Base-by-base conservation (phyloP, 2,329 filamentous ascomycete species). In the Apiospora koreana region DNA sequence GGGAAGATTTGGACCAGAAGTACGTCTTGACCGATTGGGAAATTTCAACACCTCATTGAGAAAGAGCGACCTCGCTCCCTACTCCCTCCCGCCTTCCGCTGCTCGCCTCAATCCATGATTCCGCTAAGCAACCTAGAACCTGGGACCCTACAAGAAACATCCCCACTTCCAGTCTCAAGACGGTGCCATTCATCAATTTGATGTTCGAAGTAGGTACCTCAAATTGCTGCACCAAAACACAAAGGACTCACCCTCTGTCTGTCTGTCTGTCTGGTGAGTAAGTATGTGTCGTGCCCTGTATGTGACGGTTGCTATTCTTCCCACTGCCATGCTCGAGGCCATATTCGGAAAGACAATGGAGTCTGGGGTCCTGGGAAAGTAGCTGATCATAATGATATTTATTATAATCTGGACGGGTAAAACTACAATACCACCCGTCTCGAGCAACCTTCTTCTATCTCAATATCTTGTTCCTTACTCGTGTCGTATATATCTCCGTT, bases 331-430 rank as follows among this genome's bases (percentile, higher is more conserved):
- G 64, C 69, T 71, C 48, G 58, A 70, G 69, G 68, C 69, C 67
- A 70, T 67, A 72, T 71, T 68, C 65, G 67, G 69, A 73, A 70
- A 72, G 68, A 74, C 72, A 76, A 75, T 74, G 72, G 70, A 25
- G 28, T 68, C n/a, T 23, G 41, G 4, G 64, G 38, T 70, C 71
- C 69, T 72, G 43, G 70, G 69, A 71, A 64, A 31, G 48, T 65
- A 65, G 70, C 69, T 70, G 70, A 45, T 68, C 66, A 71, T 67
- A 67, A 71, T 71, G 66, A 69, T 74, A 76, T 75, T 74, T 75
- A 72, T 74, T 70, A 68, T 71, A 66, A 68, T 70, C 41, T 70
- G 67, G 70, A 71, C 71, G 73, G 71, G 62, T 69, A 46, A 42
- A 50, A 23, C 28, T 62, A n/a, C 12, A 66, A 35, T 65, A 25